phyloP scores from a whole-genome alignment of 1,139 yeast genomes.

The Geotrichum reessii region DNA sequence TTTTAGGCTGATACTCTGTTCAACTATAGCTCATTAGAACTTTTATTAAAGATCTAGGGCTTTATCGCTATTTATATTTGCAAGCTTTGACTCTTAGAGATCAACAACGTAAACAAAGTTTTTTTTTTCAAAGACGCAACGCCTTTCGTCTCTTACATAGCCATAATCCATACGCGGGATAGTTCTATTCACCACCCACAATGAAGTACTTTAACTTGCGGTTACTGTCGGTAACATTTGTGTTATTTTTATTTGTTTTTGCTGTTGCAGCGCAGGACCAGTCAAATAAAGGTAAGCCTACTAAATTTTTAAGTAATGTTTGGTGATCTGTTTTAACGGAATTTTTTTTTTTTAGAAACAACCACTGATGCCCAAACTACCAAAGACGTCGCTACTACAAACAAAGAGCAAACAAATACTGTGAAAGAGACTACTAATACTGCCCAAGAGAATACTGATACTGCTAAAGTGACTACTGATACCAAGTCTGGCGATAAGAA shows the following conservation, averaged over 20 bases:
- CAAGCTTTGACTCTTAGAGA: background rate
- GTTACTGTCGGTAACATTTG: slow-evolving; percentile 4
- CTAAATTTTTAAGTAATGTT: background rate
- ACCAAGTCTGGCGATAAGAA: background rate
- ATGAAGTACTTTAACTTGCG: slow-evolving; percentile 4
- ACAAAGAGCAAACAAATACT: slow-evolving; percentile 7
- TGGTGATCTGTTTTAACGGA: background rate
- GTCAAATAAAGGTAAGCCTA: background rate
- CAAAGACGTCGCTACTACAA: background rate
- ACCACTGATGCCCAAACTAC: slow-evolving; percentile 9
- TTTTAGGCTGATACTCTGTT: background rate
- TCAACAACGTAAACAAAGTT: background rate
- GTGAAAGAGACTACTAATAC: background rate
- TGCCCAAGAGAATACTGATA: background rate
- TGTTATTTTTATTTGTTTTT: background rate
- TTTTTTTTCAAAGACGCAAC: background rate
- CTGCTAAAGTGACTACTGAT: slow-evolving; percentile 1
- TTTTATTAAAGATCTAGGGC: background rate
- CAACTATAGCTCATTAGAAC: background rate
- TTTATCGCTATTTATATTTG: background rate
- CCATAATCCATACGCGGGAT: background rate
- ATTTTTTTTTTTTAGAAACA: background rate
- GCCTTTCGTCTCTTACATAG: background rate
- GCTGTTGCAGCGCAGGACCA: slow-evolving; percentile 1
- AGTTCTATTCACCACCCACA: background rate